These are phyloP conservation scores for Cajanus cajan DNA, from an alignment of 306 rosid species.

Conservation along the genomic window DNA sequence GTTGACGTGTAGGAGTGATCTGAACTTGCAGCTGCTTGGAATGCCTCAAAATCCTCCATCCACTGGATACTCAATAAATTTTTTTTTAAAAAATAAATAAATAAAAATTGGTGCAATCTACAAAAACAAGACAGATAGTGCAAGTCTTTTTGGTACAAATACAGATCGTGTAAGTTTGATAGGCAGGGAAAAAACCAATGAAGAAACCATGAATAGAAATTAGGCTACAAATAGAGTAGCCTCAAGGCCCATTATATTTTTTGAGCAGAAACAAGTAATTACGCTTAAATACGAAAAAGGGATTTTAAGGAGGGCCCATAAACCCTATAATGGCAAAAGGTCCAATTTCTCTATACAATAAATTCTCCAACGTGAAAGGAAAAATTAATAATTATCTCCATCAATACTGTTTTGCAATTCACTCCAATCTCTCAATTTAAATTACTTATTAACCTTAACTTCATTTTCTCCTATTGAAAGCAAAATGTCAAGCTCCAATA, in stretches of 20 bases:
- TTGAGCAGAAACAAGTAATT: slow-evolving; percentile 11
- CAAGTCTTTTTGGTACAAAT: neutral
- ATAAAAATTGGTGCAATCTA: neutral
- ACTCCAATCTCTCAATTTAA: slow-evolving; percentile 3
- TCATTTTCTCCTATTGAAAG: neutral
- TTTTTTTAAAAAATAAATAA: neutral
- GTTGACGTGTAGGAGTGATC: slow-evolving; percentile 61
- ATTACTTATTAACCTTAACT: neutral
- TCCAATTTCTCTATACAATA: neutral
- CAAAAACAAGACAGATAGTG: neutral
- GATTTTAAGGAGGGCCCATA: neutral
- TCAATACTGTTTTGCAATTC: slow-evolving; percentile 10
- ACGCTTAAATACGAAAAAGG: slow-evolving; percentile 17
- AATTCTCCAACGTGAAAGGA: slow-evolving; percentile 5
- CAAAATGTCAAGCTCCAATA: neutral
- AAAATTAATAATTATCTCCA: neutral
- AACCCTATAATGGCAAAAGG: neutral
- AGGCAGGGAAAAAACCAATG: neutral
- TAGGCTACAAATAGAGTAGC: neutral
- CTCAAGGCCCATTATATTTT: neutral
- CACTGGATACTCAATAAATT: slow-evolving; percentile 48
- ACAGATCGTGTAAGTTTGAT: neutral
- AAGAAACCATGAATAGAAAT: neutral
- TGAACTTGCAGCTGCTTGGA: slow-evolving; percentile 64
- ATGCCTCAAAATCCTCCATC: slow-evolving; percentile 88